Percentiles rank a stretch among this genome's conserved stretches.
phyloP scores from a whole-genome alignment of 495 filamentous ascomycete species.

The Diplogelasinospora grovesii region DNA sequence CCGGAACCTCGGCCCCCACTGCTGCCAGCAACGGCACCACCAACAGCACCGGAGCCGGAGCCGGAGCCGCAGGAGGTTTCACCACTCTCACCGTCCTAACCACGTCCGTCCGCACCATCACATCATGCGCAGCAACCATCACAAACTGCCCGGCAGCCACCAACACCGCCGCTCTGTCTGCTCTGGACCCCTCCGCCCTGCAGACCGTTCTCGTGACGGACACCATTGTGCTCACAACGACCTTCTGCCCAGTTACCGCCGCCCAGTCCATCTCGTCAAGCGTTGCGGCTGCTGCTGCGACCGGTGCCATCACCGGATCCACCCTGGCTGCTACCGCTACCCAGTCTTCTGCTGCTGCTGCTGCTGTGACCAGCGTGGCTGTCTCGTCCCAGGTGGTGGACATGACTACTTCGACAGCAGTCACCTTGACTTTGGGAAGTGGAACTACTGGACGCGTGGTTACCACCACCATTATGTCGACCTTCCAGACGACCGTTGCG shows the following conservation, averaged over 20 bases:
- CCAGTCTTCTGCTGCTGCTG: conserved; percentile 9
- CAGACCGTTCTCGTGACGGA: conserved; percentile 36
- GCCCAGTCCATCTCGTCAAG: conserved; percentile 35
- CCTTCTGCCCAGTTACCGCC: conserved; percentile 40
- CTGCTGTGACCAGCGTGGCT: conserved; percentile 9
- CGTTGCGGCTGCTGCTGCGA: conserved; percentile 26
- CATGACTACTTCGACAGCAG: conserved; percentile 18
- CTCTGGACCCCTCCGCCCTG: conserved; percentile 23
- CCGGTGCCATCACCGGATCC: conserved; percentile 28
- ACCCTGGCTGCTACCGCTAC: conserved; percentile 20
- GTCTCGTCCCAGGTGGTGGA: conserved; percentile 15
- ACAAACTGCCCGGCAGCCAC: conserved; percentile 62
- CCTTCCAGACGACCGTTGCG: conserved; percentile 19
- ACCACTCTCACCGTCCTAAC: conserved; percentile 46
- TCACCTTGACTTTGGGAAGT: conserved; percentile 36
- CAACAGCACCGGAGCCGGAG: conserved; percentile 2
- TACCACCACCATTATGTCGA: conserved; percentile 33
- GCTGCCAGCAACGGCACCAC: conserved; percentile 7
- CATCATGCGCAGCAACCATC: conserved; percentile 54
- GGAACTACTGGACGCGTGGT: conserved; percentile 21
- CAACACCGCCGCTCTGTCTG: conserved; percentile 27
- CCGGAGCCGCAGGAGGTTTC: conserved; percentile 12
- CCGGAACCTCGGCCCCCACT: conserved; percentile 15
- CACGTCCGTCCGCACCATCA: conserved; percentile 55
- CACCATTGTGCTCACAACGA: conserved; percentile 36